Evolutionary conservation across 2,329 filamentous ascomycete species (phyloP).

Genomic region (Westerdykella aurantiaca): DNA sequence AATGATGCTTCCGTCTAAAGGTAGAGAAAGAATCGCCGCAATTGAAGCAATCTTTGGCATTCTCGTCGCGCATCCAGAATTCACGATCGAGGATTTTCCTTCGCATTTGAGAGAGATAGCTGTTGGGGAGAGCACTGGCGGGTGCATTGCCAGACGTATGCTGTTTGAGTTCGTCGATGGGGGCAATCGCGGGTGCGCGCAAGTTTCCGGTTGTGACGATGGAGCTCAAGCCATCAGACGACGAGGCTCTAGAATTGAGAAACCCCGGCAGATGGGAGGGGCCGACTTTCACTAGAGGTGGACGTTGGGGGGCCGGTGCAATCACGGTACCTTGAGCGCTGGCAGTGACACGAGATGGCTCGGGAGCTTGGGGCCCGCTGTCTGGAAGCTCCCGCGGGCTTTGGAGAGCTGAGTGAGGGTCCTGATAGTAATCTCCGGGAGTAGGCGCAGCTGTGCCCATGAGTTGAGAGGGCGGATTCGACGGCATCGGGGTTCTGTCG

Average conservation of each 20-base stretch:
- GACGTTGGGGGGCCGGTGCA: slow-evolving; percentile 29
- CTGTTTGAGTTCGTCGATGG: slow-evolving; percentile 28
- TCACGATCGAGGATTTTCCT: slow-evolving; percentile 88
- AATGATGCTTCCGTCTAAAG: slow-evolving; percentile 94
- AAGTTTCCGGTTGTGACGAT: slow-evolving; percentile 30
- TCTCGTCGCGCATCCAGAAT: slow-evolving; percentile 99
- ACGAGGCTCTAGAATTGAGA: slow-evolving; percentile 42
- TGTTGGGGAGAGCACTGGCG: slow-evolving; percentile 37
- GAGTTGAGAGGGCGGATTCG: slow-evolving; percentile 20
- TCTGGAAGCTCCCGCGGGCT: slow-evolving; percentile 18
- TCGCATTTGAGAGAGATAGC: slow-evolving; percentile 56
- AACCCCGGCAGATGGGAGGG: slow-evolving; percentile 46
- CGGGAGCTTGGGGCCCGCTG: slow-evolving; percentile 17
- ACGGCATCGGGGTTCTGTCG: slow-evolving; percentile 16
- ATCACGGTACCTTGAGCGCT: slow-evolving; percentile 20
- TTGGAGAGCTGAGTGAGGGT: slow-evolving; percentile 14
- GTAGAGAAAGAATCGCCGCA: slow-evolving; percentile 88
- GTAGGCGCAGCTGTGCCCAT: slow-evolving; percentile 14
- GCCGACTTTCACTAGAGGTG: slow-evolving; percentile 40
- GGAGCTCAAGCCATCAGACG: slow-evolving; percentile 41
- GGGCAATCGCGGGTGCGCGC: slow-evolving; percentile 24
- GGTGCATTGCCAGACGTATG: slow-evolving; percentile 17
- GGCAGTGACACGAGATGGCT: slow-evolving; percentile 15
- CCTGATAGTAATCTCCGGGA: slow-evolving; percentile 20
- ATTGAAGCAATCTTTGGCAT: slow-evolving; percentile 92